These are phyloP conservation scores for Pleurotus citrinopileatus DNA, from an alignment of 768 basidiomycete genomes.

Conservation along the genomic window DNA sequence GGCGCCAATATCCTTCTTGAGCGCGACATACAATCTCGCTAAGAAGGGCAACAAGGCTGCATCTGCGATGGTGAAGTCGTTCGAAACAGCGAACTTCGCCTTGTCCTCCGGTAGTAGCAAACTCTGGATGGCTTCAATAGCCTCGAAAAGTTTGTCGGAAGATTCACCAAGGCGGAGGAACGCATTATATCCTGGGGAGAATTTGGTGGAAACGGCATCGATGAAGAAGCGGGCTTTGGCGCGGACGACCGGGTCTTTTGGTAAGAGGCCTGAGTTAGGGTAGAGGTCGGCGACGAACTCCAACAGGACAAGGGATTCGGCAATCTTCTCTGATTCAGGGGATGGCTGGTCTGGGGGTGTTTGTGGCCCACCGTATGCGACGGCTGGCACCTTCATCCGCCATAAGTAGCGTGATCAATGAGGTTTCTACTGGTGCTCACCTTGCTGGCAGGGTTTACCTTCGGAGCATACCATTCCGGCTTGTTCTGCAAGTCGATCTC, in stretches of 20 bases:
- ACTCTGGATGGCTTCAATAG: conserved; percentile 44
- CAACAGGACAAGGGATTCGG: conserved; percentile 63
- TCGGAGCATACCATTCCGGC: conserved; percentile 64
- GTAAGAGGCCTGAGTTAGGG: conserved; percentile 45
- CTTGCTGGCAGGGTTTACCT: conserved; percentile 68
- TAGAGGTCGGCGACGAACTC: conserved; percentile 66
- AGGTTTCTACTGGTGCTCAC: conserved; percentile 24
- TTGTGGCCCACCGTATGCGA: conserved; percentile 60
- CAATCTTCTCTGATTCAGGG: conserved; percentile 55
- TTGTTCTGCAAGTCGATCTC: conserved; percentile 65
- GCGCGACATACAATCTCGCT: conserved; percentile 42
- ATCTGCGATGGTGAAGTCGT: conserved; percentile 61
- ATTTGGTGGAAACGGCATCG: conserved; percentile 47
- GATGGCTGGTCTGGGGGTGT: conserved; percentile 57
- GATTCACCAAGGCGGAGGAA: conserved; percentile 37
- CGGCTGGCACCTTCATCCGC: conserved; percentile 62
- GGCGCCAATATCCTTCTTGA: conserved; percentile 50
- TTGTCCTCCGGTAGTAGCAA: conserved; percentile 38
- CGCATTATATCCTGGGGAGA: conserved; percentile 35
- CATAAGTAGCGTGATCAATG: too few relatives aligned
- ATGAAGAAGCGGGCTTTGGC: conserved; percentile 65
- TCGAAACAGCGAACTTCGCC: conserved; percentile 39
- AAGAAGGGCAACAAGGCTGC: conserved; percentile 60
- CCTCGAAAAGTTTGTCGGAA: conserved; percentile 36
- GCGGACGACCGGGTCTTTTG: conserved; percentile 51